Evolutionary conservation across 2,329 filamentous ascomycete genomes (phyloP).

Genomic region (Dactylellina cionopaga): DNA sequence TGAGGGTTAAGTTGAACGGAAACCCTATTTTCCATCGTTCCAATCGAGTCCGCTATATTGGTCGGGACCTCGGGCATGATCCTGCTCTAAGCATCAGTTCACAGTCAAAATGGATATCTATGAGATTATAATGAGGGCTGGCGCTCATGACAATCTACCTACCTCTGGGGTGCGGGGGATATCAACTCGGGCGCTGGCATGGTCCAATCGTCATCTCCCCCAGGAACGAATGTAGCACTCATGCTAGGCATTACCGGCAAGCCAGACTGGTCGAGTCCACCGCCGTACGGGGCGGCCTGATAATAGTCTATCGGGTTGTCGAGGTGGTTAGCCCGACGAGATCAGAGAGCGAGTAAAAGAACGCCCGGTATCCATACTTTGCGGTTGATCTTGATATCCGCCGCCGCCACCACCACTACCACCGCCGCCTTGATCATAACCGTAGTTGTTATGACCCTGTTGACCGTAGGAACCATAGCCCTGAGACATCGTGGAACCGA

Average conservation of each 20-base stretch:
- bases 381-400: constrained; percentile 45
- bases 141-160: constrained; percentile 2
- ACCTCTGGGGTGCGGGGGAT: constrained; percentile 77
- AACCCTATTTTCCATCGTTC: constrained; percentile 51
- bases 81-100: constrained; percentile 64
- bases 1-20: constrained; percentile 56
- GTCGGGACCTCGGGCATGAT: constrained; percentile 95
- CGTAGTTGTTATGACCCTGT: constrained; percentile 31
- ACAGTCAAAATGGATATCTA: not conserved
- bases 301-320: constrained; percentile 35
- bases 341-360: not conserved
- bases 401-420: not conserved
- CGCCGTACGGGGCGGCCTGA: constrained; percentile 5
- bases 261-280: constrained; percentile 44
- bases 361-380: constrained; percentile 21
- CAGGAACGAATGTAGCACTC: constrained; percentile 75
- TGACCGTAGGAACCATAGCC: constrained; percentile 38
- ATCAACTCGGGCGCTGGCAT: constrained; percentile 73
- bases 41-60: constrained; percentile 86
- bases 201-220: constrained; percentile 74
- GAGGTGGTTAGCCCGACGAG: constrained; percentile 11
- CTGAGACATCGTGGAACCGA: constrained; percentile 36
- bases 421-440: constrained; percentile 34
- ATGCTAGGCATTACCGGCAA: constrained; percentile 57
- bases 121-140: not conserved